phyloP scores from a whole-genome alignment of 2,329 filamentous ascomycete genomes.

The Phaeomoniella chlamydospora region DNA sequence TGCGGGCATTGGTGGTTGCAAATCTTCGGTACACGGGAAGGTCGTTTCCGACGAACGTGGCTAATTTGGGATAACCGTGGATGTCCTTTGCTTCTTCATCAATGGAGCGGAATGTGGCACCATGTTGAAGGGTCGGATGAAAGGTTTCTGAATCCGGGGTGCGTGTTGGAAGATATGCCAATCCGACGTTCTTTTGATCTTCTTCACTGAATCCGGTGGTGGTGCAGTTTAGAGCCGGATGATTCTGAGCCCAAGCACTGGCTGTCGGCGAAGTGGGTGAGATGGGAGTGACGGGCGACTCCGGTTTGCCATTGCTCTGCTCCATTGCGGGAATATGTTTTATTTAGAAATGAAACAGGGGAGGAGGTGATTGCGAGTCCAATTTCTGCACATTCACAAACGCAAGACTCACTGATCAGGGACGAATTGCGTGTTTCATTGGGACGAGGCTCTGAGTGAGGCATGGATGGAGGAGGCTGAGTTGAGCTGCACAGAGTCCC shows the following conservation, averaged over 20 bases:
- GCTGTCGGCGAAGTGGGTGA: too few relatives aligned
- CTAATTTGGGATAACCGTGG: background rate
- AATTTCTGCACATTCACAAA: too few relatives aligned
- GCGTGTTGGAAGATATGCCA: background rate
- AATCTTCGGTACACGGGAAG: slow-evolving; percentile 15
- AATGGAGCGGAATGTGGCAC: background rate
- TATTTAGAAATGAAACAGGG: too few relatives aligned
- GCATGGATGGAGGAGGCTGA: too few relatives aligned
- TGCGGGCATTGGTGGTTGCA: slow-evolving; percentile 11
- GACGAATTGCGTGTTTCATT: too few relatives aligned
- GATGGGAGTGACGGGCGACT: too few relatives aligned
- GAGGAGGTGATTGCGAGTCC: too few relatives aligned
- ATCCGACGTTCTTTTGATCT: background rate
- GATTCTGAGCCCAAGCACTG: background rate
- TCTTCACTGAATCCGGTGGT: background rate
- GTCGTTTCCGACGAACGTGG: slow-evolving; percentile 2
- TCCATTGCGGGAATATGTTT: too few relatives aligned
- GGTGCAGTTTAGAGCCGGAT: background rate
- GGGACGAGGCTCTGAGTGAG: too few relatives aligned
- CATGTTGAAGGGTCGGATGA: background rate
- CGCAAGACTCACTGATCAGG: too few relatives aligned
- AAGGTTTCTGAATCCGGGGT: background rate
- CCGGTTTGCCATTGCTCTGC: too few relatives aligned
- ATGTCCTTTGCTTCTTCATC: background rate
- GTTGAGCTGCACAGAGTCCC: too few relatives aligned